phyloP scores from a whole-genome alignment of 768 basidiomycete species.

The Vararia minispora region DNA sequence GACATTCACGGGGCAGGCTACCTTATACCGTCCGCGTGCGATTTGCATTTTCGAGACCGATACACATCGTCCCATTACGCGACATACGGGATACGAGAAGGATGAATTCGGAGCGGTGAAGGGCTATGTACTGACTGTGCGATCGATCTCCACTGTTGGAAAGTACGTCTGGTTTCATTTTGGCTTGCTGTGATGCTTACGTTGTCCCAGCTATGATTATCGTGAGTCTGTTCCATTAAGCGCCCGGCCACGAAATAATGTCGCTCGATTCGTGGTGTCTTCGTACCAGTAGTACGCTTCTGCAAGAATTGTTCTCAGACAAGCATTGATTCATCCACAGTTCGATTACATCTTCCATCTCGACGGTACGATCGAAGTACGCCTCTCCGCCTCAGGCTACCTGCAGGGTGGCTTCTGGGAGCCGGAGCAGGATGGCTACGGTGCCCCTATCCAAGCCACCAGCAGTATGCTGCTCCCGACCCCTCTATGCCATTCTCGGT shows the following conservation, averaged over 20 bases:
- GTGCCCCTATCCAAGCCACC: slow-evolving; percentile 41
- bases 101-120: slow-evolving; percentile 53
- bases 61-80: slow-evolving; percentile 40
- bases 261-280: background rate
- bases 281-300: background rate
- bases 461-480: no score
- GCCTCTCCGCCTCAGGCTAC: slow-evolving; percentile 57
- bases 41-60: slow-evolving; percentile 61
- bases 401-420: slow-evolving; percentile 56
- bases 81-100: slow-evolving; percentile 42
- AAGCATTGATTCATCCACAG: slow-evolving; percentile 16
- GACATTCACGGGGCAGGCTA: slow-evolving; percentile 34
- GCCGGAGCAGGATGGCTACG: slow-evolving; percentile 35
- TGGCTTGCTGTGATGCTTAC: background rate
- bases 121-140: slow-evolving; percentile 45
- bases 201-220: slow-evolving; percentile 37
- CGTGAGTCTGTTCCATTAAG: slow-evolving; percentile 22
- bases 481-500: no score
- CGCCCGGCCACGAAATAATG: background rate
- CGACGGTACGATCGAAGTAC: slow-evolving; percentile 61
- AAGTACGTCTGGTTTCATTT: slow-evolving; percentile 33
- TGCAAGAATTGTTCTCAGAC: no score
- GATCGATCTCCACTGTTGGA: slow-evolving; percentile 50
- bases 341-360: slow-evolving; percentile 60
- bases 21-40: slow-evolving; percentile 34